Evolutionary conservation across 768 basidiomycete species (phyloP), one percentile per base, ranked within the genome.

Genomic region (Wakefieldia striispora): DNA sequence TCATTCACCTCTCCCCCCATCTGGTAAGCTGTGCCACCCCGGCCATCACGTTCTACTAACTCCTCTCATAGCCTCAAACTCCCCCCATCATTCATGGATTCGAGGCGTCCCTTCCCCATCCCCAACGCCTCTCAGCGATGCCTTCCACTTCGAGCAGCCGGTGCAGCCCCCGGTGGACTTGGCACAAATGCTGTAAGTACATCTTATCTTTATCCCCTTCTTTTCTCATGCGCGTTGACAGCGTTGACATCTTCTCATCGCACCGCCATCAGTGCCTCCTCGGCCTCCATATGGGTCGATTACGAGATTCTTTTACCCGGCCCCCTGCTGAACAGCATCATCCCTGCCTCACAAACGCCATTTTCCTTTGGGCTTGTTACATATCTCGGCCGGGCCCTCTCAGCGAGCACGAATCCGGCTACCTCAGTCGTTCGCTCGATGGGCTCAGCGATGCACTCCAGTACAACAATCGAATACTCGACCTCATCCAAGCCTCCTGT

Each of bases 341-440:
- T 59, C 83, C 89, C 9, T 81, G 78, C 46, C 76, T 92, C 13
- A 81, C 90, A 75, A 88, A 90, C 61, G 77, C 88, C 53, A 84
- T 91, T 60, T 91, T 83, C 63, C 79, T 91, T 7, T 90, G 88
- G 84, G 84, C 87, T 2, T 91, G 88, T 65, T 88, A 85, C 62
- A 76, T 91, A 35, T 88, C 89, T 10, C 77, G 86, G 19, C 83
- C 87, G 7, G 84, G 81, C 34, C 76, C 81, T 6, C 72, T 91
- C 12, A 80, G 79, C 57, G 80, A 83, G 44, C 84, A 89, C 60
- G 88, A 91, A 67, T 75, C 80, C 14, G 79, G 83, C 54, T 91
- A 88, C 60, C 81, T 91, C 48, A 71, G 69, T 10, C 78, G 80
- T 31, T 73, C 86, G 2, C 78, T 87, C 14, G 78, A 84, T 33